Evolutionary conservation across 768 basidiomycete species (phyloP).

Genomic region (Lactarius sp.): DNA sequence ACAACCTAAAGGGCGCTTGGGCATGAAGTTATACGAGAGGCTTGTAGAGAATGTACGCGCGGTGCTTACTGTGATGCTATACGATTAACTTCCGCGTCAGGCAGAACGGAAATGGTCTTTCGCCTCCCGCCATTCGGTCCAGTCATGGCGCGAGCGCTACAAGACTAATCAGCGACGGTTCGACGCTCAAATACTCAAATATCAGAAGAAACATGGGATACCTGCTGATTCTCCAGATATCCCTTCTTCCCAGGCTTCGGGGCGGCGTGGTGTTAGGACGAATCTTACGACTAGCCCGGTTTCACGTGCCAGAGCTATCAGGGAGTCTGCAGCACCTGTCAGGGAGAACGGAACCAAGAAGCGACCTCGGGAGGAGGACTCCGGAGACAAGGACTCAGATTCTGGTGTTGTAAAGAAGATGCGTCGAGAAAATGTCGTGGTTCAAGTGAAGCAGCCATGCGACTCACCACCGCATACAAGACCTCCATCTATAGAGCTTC

Average conservation of each 20-base stretch:
- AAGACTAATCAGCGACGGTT: conserved; percentile 40
- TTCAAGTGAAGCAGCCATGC: background rate
- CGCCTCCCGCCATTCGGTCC: conserved; percentile 48
- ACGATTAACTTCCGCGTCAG: conserved; percentile 31
- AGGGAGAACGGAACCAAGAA: conserved; percentile 6
- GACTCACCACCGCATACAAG: background rate
- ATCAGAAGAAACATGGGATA: conserved; percentile 35
- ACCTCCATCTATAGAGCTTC: background rate
- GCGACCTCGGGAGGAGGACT: conserved; percentile 10
- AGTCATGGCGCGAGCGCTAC: conserved; percentile 65
- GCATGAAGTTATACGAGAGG: conserved; percentile 40
- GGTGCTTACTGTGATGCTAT: background rate
- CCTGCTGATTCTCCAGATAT: background rate
- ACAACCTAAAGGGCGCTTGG: conserved; percentile 38
- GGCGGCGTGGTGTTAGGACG: background rate
- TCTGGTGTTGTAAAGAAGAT: conserved; percentile 3
- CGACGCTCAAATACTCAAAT: conserved; percentile 39
- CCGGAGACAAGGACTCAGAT: background rate
- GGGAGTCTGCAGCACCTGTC: background rate
- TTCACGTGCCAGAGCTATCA: background rate
- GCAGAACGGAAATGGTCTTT: conserved; percentile 44
- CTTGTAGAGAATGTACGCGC: conserved; percentile 45
- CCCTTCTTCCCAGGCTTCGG: background rate
- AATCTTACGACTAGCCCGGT: background rate
- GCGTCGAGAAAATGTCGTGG: background rate